Conservation (phyloP, 805 yeast genomes). For the Saccharomycopsis babjevae region DNA sequence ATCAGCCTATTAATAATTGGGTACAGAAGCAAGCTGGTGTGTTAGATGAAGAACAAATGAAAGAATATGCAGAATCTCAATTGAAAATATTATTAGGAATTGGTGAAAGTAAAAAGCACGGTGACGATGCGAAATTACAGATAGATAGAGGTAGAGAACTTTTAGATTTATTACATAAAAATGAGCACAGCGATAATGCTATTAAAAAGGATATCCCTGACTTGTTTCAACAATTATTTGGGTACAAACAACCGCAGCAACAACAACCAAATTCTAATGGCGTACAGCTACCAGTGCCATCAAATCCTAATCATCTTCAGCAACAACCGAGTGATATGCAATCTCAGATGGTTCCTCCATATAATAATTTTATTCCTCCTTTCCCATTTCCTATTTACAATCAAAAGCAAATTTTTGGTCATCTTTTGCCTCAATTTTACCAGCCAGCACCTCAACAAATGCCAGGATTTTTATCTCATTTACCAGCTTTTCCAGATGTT, state of each 20-base stretch:
- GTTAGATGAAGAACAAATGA: constrained; percentile 46
- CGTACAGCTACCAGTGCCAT: constrained; percentile 8
- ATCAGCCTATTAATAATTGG: constrained; percentile 45
- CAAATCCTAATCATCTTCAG: neutral
- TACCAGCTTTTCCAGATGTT: neutral
- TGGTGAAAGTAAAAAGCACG: constrained; percentile 27
- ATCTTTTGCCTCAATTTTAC: neutral
- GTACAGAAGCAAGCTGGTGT: constrained; percentile 42
- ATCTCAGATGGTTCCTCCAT: neutral
- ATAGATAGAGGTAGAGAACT: constrained; percentile 72
- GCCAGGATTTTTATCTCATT: constrained; percentile 8
- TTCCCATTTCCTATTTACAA: constrained; percentile 20
- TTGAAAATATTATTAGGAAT: constrained; percentile 58
- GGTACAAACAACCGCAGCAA: neutral
- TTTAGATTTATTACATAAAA: constrained; percentile 44
- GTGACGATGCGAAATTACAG: constrained; percentile 20
- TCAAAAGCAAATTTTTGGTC: constrained; percentile 12
- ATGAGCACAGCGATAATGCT: neutral
- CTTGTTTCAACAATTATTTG: constrained; percentile 6
- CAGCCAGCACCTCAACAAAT: constrained; percentile 5
- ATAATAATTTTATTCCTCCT: neutral
- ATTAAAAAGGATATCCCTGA: constrained; percentile 6
- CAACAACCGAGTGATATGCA: neutral
- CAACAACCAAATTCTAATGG: constrained; percentile 19
- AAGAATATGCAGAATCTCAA: constrained; percentile 51